Evolutionary conservation across 108 stramenopile genomes (phyloP).

Genomic region (Craspedostauros australis): DNA sequence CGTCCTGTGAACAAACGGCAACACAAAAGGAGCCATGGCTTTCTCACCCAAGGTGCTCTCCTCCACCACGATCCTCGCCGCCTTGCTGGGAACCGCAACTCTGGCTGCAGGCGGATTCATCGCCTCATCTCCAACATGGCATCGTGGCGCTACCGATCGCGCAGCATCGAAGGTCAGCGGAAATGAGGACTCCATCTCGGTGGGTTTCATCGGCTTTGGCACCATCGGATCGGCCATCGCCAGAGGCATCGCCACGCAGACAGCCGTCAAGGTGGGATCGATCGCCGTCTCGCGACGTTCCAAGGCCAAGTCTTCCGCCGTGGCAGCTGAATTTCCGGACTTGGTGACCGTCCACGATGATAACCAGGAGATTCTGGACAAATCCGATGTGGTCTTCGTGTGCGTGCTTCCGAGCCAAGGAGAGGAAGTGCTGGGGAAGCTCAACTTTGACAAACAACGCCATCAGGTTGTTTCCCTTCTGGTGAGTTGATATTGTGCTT

Average conservation of each 20-base stretch:
- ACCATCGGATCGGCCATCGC: constrained; percentile 77
- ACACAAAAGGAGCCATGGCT: no score
- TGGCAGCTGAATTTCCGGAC: constrained; percentile 32
- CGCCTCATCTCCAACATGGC: no score
- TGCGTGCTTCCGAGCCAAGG: constrained; percentile 64
- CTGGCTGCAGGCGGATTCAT: no score
- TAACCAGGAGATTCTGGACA: constrained; percentile 59
- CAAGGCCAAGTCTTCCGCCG: constrained; percentile 34
- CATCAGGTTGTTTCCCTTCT: constrained; percentile 76
- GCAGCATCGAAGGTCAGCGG: no score
- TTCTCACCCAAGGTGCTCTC: no score
- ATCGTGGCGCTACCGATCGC: no score
- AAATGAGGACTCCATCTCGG: not conserved
- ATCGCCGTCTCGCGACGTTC: constrained; percentile 60
- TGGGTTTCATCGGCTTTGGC: constrained; percentile 79
- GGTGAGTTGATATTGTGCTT: constrained; percentile 21
- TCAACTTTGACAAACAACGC: constrained; percentile 40
- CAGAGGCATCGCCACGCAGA: constrained; percentile 41
- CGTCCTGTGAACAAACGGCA: no score
- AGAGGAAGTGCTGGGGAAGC: constrained; percentile 32
- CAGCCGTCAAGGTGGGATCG: constrained; percentile 11
- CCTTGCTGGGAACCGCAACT: no score
- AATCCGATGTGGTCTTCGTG: constrained; percentile 66
- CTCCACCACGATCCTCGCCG: no score
- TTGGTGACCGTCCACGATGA: constrained; percentile 51